phyloP scores from a whole-genome alignment of 2,329 filamentous ascomycete species.

The Thielaviopsis euricoi region DNA sequence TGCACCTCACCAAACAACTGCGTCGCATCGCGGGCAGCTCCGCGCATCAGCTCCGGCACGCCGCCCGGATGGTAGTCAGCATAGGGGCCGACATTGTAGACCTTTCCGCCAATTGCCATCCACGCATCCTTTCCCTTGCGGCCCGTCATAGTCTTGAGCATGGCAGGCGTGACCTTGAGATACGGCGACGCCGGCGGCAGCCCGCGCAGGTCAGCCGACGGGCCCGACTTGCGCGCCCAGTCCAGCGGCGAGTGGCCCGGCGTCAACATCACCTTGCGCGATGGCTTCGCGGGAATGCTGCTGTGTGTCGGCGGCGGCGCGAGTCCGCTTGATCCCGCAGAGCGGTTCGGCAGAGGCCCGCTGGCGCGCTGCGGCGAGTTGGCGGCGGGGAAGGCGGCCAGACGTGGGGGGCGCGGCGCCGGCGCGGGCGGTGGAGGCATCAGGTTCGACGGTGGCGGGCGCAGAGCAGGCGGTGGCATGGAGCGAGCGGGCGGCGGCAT shows the following conservation, averaged over 20 bases:
- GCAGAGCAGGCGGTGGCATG: background rate
- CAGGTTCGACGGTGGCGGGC: slow-evolving; percentile 14
- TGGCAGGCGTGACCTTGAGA: slow-evolving; percentile 64
- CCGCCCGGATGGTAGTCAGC: slow-evolving; percentile 82
- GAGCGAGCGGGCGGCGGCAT: background rate
- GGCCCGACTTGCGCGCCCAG: slow-evolving; percentile 68
- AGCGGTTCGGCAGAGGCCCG: slow-evolving; percentile 26
- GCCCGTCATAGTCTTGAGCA: slow-evolving; percentile 64
- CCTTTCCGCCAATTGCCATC: slow-evolving; percentile 75
- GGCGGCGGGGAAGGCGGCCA: slow-evolving; percentile 30
- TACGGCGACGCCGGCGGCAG: slow-evolving; percentile 34
- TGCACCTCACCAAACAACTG: slow-evolving; percentile 50
- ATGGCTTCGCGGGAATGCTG: slow-evolving; percentile 36
- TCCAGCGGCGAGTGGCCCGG: slow-evolving; percentile 90
- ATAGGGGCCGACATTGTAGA: slow-evolving; percentile 90
- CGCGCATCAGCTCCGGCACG: slow-evolving; percentile 51
- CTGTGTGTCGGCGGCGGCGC: slow-evolving; percentile 39
- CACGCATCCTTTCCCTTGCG: slow-evolving; percentile 76
- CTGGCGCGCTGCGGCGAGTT: slow-evolving; percentile 35
- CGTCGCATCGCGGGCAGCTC: slow-evolving; percentile 44
- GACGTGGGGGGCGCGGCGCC: slow-evolving; percentile 17
- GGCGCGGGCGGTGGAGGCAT: slow-evolving; percentile 20
- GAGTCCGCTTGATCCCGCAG: slow-evolving; percentile 23
- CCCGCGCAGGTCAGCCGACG: slow-evolving; percentile 50
- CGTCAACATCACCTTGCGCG: slow-evolving; percentile 60